Evolutionary conservation across 129 eudicot genomes (phyloP).

Genomic region (Lonicera japonica): DNA sequence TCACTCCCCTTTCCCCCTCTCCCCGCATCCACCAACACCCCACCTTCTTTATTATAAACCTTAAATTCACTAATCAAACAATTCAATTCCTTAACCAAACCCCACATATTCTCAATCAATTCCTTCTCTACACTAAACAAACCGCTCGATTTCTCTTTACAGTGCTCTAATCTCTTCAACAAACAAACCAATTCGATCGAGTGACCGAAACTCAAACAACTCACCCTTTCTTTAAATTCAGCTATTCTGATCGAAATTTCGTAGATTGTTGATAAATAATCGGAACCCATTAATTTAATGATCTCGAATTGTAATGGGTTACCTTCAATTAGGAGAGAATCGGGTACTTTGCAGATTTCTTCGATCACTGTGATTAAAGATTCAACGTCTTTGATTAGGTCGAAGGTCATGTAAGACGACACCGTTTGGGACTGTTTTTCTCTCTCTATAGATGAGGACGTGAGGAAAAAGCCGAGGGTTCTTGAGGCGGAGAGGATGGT

Average conservation of each 20-base stretch:
- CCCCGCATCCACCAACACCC: conserved; percentile 25
- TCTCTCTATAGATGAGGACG: conserved; percentile 30
- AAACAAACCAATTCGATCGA: conserved; percentile 58
- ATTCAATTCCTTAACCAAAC: conserved; percentile 44
- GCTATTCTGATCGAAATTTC: conserved; percentile 43
- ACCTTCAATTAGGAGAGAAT: conserved; percentile 25
- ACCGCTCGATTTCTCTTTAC: conserved; percentile 32
- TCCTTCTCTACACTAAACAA: conserved; percentile 31
- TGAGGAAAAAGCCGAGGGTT: conserved; percentile 28
- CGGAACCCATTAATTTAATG: conserved; percentile 35
- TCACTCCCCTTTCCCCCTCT: conserved; percentile 33
- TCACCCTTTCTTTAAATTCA: conserved; percentile 58
- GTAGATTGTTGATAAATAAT: conserved; percentile 42
- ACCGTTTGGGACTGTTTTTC: conserved; percentile 34
- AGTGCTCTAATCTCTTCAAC: conserved; percentile 43
- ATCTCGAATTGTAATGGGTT: conserved; percentile 39
- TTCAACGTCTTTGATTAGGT: conserved; percentile 40
- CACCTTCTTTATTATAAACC: conserved; percentile 20
- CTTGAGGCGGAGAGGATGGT: conserved; percentile 52
- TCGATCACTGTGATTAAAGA: conserved; percentile 36
- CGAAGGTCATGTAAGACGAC: conserved; percentile 31
- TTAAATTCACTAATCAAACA: conserved; percentile 23
- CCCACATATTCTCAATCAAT: conserved; percentile 48
- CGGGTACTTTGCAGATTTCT: conserved; percentile 58
- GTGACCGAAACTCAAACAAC: conserved; percentile 50